A percentile compares a stretch with the other conserved stretches of the same genome.
phyloP scores from a whole-genome alignment of 177 flowering plant genomes.

The Telopea speciosissima region DNA sequence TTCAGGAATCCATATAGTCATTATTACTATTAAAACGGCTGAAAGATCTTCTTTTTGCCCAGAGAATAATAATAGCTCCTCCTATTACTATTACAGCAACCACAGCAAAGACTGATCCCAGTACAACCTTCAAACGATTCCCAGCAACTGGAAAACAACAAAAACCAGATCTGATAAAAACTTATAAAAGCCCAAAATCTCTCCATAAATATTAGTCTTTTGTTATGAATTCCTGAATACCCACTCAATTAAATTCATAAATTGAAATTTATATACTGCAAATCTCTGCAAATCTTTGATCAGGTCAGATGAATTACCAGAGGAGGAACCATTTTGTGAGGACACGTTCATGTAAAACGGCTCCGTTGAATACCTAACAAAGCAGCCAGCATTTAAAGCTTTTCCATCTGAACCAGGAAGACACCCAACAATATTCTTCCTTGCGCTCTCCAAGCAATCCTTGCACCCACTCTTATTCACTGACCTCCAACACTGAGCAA shows the following conservation, averaged over 20 bases:
- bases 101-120: constrained; percentile 15
- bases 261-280: not conserved
- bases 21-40: constrained; percentile 8
- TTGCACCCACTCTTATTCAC: constrained; percentile 13
- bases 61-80: constrained; percentile 6
- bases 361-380: constrained; percentile 20
- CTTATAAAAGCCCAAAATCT: not conserved
- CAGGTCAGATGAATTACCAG: constrained; percentile 4
- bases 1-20: not conserved
- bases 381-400: constrained; percentile 24
- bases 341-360: constrained; percentile 5
- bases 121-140: constrained; percentile 10
- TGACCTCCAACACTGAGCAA: constrained; percentile 20
- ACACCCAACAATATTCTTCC: constrained; percentile 10
- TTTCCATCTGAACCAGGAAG: constrained; percentile 18
- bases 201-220: no score
- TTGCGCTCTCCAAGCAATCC: constrained; percentile 17
- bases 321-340: constrained; percentile 1
- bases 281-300: not conserved
- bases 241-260: not conserved
- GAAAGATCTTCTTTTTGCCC: constrained; percentile 12
- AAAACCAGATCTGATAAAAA: not conserved
- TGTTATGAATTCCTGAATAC: no score
- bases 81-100: constrained; percentile 15
- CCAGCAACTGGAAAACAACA: constrained; percentile 7